Evolutionary conservation across 805 yeast genomes (phyloP), one percentile per base, ranked within the genome.

Genomic region (Saccharomycopsis olivae): DNA sequence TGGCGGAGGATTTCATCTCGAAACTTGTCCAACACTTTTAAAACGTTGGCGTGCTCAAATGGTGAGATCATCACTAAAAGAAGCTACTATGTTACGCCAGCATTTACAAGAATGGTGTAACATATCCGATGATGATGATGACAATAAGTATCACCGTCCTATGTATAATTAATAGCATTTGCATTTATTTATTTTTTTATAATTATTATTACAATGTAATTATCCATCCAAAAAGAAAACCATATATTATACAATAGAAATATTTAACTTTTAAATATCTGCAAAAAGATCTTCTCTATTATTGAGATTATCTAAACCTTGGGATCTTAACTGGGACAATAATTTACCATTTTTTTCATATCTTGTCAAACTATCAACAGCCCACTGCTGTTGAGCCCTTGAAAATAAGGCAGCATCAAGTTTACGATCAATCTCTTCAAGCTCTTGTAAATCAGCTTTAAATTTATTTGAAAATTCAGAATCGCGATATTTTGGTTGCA

Each of bases 11-110:
- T 67, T 87, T 4, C 56, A 86, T 29, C 66, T 87, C 25, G 95
- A 86, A 57, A 78, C 86, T 17, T 85, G 95, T 56, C 94, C 84
- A 51, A 57, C 64, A 2, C 61, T 85, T 34, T 78, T 78, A 51
- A 53, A 60, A 15, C 63, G 77, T 43, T 66, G 85, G 62, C 15
- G 29, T 15, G 33, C 13, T 11, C 46, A 35, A 29, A 37, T 41
- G 27, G 29, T 41, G 11, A 10, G 27, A n/a, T 18, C 81, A 51
- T 84, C 78, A 50, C 62, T 65, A 47, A 66, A 64, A 14, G 70
- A 71, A 11, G 71, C 81, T n/a, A 62, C 66, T 19, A 59, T 67
- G 15, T 73, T 83, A 15, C 65, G 79, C 39, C 59, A 64, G 14
- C 94, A 85, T 53, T 71, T 85, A 44, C 58, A 66, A 21, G 67